Conservation (phyloP, 768 basidiomycete genomes). For the Amanita phalloides region DNA sequence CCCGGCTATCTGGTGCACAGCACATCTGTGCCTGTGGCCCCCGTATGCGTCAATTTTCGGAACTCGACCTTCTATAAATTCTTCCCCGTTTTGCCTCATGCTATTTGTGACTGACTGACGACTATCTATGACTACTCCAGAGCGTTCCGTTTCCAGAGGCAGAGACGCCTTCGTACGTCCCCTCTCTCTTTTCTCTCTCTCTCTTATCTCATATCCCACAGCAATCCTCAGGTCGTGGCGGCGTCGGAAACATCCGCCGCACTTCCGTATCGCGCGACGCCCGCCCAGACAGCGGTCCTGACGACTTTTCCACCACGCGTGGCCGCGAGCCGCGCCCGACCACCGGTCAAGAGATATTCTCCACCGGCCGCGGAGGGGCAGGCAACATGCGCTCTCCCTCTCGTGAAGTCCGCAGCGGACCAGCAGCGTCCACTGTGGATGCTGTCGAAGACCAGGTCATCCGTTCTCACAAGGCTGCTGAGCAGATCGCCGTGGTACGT, state of each 20-base stretch:
- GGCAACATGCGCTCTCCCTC: slow-evolving; percentile 83
- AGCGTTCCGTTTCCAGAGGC: slow-evolving; percentile 48
- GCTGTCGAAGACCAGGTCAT: slow-evolving; percentile 31
- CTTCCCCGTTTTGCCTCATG: no score
- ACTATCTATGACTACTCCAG: slow-evolving; percentile 3
- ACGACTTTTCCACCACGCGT: slow-evolving; percentile 45
- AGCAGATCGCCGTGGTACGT: slow-evolving; percentile 26
- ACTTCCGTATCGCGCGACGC: slow-evolving; percentile 35
- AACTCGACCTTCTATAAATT: no score
- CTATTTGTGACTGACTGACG: no score
- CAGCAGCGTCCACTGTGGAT: slow-evolving; percentile 8
- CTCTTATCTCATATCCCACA: slow-evolving; percentile 10
- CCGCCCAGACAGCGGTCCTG: slow-evolving; percentile 32
- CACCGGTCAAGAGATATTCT: slow-evolving; percentile 24
- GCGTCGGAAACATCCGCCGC: slow-evolving; percentile 53
- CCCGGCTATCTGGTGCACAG: no score
- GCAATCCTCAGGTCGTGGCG: slow-evolving; percentile 59
- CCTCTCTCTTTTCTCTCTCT: background rate
- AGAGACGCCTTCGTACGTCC: slow-evolving; percentile 46
- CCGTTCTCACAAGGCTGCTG: slow-evolving; percentile 19
- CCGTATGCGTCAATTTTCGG: no score
- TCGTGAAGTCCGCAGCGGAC: slow-evolving; percentile 26
- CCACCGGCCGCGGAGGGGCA: slow-evolving; percentile 70
- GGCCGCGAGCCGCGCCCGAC: slow-evolving; percentile 43
- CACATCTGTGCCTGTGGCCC: no score